Percentiles rank a stretch among this genome's conserved stretches.
phyloP scores from a whole-genome alignment of 2,329 filamentous ascomycete species.

The Trichoderma cornu-damae region DNA sequence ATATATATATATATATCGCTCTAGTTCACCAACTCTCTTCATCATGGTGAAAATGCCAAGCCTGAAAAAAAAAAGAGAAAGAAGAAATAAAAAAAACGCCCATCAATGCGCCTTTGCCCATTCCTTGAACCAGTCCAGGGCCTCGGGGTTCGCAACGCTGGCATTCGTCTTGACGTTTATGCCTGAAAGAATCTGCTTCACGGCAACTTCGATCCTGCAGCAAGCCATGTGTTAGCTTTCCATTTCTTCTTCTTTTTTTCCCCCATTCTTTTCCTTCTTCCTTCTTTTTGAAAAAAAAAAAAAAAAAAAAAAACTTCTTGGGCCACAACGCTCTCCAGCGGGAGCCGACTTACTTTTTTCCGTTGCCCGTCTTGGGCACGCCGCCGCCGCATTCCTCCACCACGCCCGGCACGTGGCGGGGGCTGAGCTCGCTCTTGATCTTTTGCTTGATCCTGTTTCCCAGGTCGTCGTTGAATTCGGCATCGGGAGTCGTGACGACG shows the following conservation, averaged over 20 bases:
- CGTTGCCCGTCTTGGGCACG: slow-evolving; percentile 88
- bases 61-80: too few species aligned
- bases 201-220: slow-evolving; percentile 77
- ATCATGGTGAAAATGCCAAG: background rate
- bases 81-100: too few species aligned
- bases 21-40: too few species aligned
- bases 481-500: slow-evolving; percentile 64
- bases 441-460: slow-evolving; percentile 58
- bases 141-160: slow-evolving; percentile 86
- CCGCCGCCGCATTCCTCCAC: slow-evolving; percentile 73
- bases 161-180: slow-evolving; percentile 82
- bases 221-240: background rate
- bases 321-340: too few species aligned
- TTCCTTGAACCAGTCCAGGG: slow-evolving; percentile 78
- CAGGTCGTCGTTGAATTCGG: slow-evolving; percentile 55
- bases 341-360: slow-evolving; percentile 71
- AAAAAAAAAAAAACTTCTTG: too few species aligned
- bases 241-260: too few species aligned
- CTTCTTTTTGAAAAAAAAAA: too few species aligned
- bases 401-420: slow-evolving; percentile 80
- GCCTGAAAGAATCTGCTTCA: slow-evolving; percentile 92
- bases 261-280: too few species aligned
- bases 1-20: too few species aligned
- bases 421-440: slow-evolving; percentile 74
- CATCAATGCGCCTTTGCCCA: slow-evolving; percentile 59